Evolutionary conservation across 768 basidiomycete genomes (phyloP).

Genomic region (Coprinopsis sp.): DNA sequence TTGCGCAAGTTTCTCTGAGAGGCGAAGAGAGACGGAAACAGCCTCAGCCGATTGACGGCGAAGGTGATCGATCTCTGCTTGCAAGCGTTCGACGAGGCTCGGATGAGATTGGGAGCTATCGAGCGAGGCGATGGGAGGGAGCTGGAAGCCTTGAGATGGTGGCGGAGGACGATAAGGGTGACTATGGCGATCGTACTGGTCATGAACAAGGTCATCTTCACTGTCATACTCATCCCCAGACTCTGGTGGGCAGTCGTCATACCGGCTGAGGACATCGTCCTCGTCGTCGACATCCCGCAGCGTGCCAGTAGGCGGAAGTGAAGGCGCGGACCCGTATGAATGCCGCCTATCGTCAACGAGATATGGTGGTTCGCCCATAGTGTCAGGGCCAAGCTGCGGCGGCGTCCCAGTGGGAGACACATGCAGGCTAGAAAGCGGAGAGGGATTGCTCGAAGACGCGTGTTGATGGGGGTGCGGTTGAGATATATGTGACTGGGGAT

Average conservation of each 20-base stretch:
- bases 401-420: too few relatives aligned
- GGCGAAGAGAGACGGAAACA: constrained; percentile 54
- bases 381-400: too few relatives aligned
- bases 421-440: too few relatives aligned
- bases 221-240: constrained; percentile 62
- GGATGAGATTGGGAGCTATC: constrained; percentile 10
- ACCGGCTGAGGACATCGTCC: constrained; percentile 32
- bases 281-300: constrained; percentile 36
- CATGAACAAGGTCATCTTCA: constrained; percentile 53
- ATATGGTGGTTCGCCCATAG: too few relatives aligned
- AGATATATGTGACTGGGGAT: too few relatives aligned
- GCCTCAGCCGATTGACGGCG: constrained; percentile 68
- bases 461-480: too few relatives aligned
- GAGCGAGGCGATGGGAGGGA: constrained; percentile 40
- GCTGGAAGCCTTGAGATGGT: constrained; percentile 29
- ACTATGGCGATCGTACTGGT: constrained; percentile 38
- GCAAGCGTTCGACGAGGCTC: constrained; percentile 44
- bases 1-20: constrained; percentile 68
- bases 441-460: too few relatives aligned
- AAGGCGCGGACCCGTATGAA: too few relatives aligned
- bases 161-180: constrained; percentile 23
- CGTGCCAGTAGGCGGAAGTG: too few relatives aligned
- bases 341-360: too few relatives aligned
- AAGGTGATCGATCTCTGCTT: constrained; percentile 59
- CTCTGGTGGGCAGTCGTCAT: constrained; percentile 7